Evolutionary conservation across 2,329 filamentous ascomycete genomes (phyloP).

Genomic region (Dactylellina sp.): DNA sequence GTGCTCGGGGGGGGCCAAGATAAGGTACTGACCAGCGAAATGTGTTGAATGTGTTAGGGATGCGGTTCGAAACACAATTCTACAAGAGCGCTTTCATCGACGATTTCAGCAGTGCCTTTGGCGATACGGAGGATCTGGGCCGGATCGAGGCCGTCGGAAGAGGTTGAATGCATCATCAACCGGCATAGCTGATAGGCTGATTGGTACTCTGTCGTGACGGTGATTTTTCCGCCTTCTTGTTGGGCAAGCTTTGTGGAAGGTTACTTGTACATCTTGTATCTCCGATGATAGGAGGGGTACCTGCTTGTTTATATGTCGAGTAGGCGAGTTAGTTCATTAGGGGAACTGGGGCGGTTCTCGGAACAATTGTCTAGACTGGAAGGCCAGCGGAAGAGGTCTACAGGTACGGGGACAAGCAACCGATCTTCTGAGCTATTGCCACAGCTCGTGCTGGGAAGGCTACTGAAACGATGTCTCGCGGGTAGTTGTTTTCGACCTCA

Average conservation of each 20-base stretch:
- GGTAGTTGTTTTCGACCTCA: slow-evolving; percentile 1
- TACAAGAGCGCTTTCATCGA: not conserved
- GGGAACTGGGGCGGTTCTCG: slow-evolving; percentile 38
- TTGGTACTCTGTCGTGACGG: slow-evolving; percentile 4
- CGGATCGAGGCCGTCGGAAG: not conserved
- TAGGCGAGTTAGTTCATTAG: not conserved
- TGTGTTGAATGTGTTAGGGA: slow-evolving; percentile 1
- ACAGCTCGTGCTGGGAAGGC: slow-evolving; percentile 15
- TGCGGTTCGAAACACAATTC: not conserved
- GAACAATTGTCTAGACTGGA: slow-evolving; percentile 30
- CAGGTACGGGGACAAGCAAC: slow-evolving; percentile 13
- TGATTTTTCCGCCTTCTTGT: slow-evolving; percentile 17
- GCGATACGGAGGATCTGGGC: not conserved
- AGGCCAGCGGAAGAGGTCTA: slow-evolving; percentile 4
- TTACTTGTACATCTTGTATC: not conserved
- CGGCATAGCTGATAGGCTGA: slow-evolving; percentile 22
- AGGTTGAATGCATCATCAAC: slow-evolving; percentile 7
- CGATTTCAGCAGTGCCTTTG: not conserved
- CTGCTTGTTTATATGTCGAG: not conserved
- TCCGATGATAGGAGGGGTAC: not conserved
- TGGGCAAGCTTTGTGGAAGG: not conserved
- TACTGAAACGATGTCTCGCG: slow-evolving; percentile 27
- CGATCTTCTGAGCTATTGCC: not conserved
- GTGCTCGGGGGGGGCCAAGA: not conserved
- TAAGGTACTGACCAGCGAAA: not conserved